phyloP scores from a whole-genome alignment of 2,329 filamentous ascomycete species.

The Ciborinia camelliae region DNA sequence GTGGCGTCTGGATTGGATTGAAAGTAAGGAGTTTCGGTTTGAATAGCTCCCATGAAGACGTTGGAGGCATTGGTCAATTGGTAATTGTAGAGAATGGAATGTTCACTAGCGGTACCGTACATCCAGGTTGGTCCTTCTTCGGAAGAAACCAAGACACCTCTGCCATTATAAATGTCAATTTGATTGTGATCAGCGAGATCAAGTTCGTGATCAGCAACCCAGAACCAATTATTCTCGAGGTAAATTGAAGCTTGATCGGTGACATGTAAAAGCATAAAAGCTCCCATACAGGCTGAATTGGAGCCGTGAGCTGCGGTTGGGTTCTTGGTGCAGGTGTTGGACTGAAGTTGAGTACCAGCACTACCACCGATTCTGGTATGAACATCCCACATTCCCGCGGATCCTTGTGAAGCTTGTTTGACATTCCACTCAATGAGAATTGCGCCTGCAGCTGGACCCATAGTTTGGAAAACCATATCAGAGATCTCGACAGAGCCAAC shows the following conservation, averaged over 20 bases:
- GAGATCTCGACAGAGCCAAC: constrained; percentile 80
- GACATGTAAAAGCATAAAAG: constrained; percentile 68
- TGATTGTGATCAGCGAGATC: constrained; percentile 71
- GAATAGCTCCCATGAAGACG: constrained; percentile 78
- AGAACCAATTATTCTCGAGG: constrained; percentile 87
- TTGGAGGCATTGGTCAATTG: constrained; percentile 74
- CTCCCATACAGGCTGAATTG: constrained; percentile 66
- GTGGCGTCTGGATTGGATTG: constrained; percentile 76
- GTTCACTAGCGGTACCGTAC: constrained; percentile 70
- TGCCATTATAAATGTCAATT: constrained; percentile 84
- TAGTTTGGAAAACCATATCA: constrained; percentile 79
- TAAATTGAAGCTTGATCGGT: constrained; percentile 65
- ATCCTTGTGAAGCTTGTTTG: constrained; percentile 61
- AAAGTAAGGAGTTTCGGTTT: constrained; percentile 87
- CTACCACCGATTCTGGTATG: constrained; percentile 90
- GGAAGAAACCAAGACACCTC: constrained; percentile 67
- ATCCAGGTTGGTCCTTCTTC: constrained; percentile 73
- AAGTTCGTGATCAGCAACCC: constrained; percentile 88
- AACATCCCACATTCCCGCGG: constrained; percentile 87
- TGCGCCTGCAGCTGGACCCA: constrained; percentile 76
- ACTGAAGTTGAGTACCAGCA: constrained; percentile 74
- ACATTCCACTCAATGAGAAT: constrained; percentile 93
- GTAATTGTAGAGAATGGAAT: constrained; percentile 75
- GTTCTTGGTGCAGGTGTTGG: constrained; percentile 74
- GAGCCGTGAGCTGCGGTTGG: constrained; percentile 58